These are phyloP conservation scores for Didymella keratinophila DNA, from an alignment of 2,329 filamentous ascomycete genomes.

Conservation along the genomic window DNA sequence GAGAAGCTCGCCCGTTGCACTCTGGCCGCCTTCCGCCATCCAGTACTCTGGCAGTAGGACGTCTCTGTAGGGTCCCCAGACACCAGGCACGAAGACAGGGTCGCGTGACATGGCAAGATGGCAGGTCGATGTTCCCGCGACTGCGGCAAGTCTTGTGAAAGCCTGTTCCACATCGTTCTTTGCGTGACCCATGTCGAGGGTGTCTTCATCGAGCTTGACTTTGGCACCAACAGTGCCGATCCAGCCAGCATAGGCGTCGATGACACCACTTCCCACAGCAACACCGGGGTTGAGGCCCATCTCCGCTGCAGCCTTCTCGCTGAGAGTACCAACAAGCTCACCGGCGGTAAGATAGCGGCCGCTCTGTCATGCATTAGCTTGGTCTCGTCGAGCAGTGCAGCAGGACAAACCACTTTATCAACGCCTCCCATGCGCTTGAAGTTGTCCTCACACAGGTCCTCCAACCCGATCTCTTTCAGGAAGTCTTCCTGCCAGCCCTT, in stretches of 20 bases:
- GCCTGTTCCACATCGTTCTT: slow-evolving; percentile 91
- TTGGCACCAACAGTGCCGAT: slow-evolving; percentile 98
- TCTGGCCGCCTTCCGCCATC: slow-evolving; percentile 98
- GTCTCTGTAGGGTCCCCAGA: slow-evolving; percentile 97
- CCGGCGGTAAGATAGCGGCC: slow-evolving; percentile 90
- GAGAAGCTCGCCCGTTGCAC: slow-evolving; percentile 91
- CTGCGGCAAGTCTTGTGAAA: slow-evolving; percentile 89
- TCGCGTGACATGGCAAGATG: slow-evolving; percentile 95
- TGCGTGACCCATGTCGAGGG: slow-evolving; percentile 71
- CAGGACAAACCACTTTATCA: slow-evolving; percentile 82
- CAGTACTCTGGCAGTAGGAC: slow-evolving; percentile 91
- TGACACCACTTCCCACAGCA: slow-evolving; percentile 93
- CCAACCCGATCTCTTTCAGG: slow-evolving; percentile 83
- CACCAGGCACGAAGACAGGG: slow-evolving; percentile 90
- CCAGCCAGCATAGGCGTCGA: slow-evolving; percentile 98
- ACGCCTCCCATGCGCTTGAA: slow-evolving; percentile 96
- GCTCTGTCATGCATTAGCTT: slow-evolving; percentile 70
- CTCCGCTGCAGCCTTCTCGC: slow-evolving; percentile 80
- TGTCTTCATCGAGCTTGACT: slow-evolving; percentile 74
- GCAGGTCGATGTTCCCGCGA: slow-evolving; percentile 96
- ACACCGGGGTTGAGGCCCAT: slow-evolving; percentile 87
- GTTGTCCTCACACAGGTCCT: slow-evolving; percentile 81
- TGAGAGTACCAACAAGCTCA: slow-evolving; percentile 85
- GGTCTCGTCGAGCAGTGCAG: slow-evolving; percentile 28
- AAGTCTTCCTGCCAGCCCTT: slow-evolving; percentile 99